These are phyloP conservation scores for Lycium barbarum DNA, from an alignment of 257 asterid genomes.

Conservation along the genomic window DNA sequence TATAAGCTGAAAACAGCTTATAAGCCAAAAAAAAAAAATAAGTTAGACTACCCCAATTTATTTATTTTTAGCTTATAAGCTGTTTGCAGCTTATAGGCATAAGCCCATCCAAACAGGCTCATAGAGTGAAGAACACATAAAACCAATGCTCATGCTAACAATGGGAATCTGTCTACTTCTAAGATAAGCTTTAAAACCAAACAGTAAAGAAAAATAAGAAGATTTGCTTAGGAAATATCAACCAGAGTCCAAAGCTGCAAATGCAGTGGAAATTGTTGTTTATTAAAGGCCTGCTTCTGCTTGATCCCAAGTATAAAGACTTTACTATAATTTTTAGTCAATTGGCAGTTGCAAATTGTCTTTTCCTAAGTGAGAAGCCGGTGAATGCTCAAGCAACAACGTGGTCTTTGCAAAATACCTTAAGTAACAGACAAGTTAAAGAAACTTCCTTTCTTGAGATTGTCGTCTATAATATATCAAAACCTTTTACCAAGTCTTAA, in stretches of 20 bases:
- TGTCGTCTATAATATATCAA: not conserved
- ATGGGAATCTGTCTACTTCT: not conserved
- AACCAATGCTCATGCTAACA: not conserved
- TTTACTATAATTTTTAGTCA: not conserved
- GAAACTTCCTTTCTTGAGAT: conserved; percentile 23
- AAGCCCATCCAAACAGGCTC: no score
- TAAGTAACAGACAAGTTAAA: conserved; percentile 20
- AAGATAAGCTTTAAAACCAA: not conserved
- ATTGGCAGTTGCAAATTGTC: conserved; percentile 8
- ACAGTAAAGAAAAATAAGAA: not conserved
- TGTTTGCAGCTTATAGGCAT: no score
- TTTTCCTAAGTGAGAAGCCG: conserved; percentile 25
- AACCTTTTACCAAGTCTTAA: not conserved
- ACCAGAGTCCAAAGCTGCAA: not conserved
- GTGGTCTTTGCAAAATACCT: conserved; percentile 3
- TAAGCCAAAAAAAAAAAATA: no score
- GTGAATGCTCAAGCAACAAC: conserved; percentile 21
- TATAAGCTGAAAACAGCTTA: no score
- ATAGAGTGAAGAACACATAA: no score
- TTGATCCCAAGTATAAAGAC: not conserved
- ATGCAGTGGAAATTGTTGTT: conserved; percentile 7
- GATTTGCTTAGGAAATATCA: conserved; percentile 18
- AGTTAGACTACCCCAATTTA: no score
- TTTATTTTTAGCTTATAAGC: no score
- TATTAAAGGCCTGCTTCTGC: conserved; percentile 24